phyloP scores from a whole-genome alignment of 1,139 yeast species.

The Yamadazyma spencermartinsiae region DNA sequence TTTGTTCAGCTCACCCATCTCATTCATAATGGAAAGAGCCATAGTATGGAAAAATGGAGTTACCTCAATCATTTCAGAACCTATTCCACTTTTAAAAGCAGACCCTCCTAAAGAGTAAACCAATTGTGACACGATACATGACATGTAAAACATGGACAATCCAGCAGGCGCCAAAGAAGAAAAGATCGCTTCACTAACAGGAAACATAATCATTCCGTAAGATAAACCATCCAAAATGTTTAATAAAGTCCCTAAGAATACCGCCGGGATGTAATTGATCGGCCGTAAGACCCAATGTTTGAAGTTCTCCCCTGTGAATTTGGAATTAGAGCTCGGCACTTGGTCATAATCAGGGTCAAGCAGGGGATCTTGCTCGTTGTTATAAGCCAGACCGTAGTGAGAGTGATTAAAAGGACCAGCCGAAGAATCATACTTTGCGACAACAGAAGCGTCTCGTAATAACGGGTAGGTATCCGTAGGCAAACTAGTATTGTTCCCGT shows the following conservation, averaged over 20 bases:
- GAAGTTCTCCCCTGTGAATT: slow-evolving; percentile 7
- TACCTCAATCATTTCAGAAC: slow-evolving; percentile 97
- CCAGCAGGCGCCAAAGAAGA: slow-evolving; percentile 84
- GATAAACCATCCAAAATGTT: slow-evolving; percentile 92
- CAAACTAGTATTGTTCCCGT: not conserved
- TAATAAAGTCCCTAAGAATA: slow-evolving; percentile 76
- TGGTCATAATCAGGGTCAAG: slow-evolving; percentile 9
- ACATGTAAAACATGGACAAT: slow-evolving; percentile 87
- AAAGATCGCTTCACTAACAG: slow-evolving; percentile 78
- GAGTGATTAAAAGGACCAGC: not conserved
- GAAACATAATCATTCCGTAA: slow-evolving; percentile 97
- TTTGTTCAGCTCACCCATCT: slow-evolving; percentile 51
- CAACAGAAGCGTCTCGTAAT: not conserved
- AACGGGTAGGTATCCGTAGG: slow-evolving; percentile 3
- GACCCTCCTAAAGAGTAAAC: slow-evolving; percentile 90
- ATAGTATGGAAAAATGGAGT: slow-evolving; percentile 96
- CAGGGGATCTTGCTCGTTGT: not conserved
- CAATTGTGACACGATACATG: slow-evolving; percentile 84
- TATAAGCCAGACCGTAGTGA: not conserved
- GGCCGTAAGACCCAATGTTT: slow-evolving; percentile 35
- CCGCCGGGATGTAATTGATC: slow-evolving; percentile 65
- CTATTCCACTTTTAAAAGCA: slow-evolving; percentile 84
- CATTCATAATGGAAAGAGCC: slow-evolving; percentile 70
- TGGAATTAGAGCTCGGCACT: not conserved
- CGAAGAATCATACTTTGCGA: not conserved